These are phyloP conservation scores for Fusarium liriodendri DNA, from an alignment of 2,329 filamentous ascomycete species.

Conservation along the genomic window DNA sequence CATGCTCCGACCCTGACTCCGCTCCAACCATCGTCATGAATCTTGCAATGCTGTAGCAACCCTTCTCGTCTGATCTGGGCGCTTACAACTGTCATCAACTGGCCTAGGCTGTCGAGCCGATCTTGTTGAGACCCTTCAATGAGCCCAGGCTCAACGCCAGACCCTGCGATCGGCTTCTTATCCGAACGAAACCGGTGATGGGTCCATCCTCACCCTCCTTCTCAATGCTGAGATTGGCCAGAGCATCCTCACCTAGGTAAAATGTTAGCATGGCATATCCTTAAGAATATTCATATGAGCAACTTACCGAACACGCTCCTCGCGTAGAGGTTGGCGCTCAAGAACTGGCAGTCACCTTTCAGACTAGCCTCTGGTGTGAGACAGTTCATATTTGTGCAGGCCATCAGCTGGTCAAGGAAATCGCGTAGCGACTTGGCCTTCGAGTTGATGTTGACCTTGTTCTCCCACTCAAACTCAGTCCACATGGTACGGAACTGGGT, in stretches of 20 bases:
- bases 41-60: slow-evolving; percentile 38
- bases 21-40: slow-evolving; percentile 45
- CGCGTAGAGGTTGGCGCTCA: slow-evolving; percentile 96
- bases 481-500: slow-evolving; percentile 99
- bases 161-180: slow-evolving; percentile 96
- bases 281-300: not conserved
- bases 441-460: slow-evolving; percentile 99
- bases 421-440: slow-evolving; percentile 92
- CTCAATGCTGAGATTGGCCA: slow-evolving; percentile 97
- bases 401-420: slow-evolving; percentile 95
- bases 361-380: slow-evolving; percentile 95
- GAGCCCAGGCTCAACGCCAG: slow-evolving; percentile 93
- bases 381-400: slow-evolving; percentile 98
- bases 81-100: slow-evolving; percentile 18
- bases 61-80: slow-evolving; percentile 25
- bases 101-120: slow-evolving; percentile 57
- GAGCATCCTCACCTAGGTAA: slow-evolving; percentile 89
- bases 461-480: slow-evolving; percentile 99
- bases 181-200: slow-evolving; percentile 96
- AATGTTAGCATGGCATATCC: slow-evolving; percentile 37
- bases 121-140: slow-evolving; percentile 93
- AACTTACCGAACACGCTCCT: slow-evolving; percentile 96
- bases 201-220: slow-evolving; percentile 95
- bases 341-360: slow-evolving; percentile 97
- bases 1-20: slow-evolving; percentile 48